Evolutionary conservation across 2,329 filamentous ascomycete species (phyloP).

Genomic region (Ophiosphaerella korrae): DNA sequence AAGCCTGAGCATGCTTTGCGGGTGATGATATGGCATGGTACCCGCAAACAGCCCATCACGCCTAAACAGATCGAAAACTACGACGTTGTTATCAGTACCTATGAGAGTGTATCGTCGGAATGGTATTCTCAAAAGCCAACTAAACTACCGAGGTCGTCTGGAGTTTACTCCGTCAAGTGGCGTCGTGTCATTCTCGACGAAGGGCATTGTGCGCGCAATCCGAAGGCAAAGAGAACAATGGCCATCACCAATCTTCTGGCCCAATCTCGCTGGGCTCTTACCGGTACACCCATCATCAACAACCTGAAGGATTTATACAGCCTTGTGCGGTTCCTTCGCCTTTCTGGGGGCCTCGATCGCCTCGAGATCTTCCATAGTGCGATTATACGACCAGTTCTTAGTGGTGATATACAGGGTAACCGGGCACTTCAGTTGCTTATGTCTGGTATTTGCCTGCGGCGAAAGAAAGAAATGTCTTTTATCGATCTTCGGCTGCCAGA

Average conservation of each 20-base stretch:
- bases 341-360: slow-evolving; percentile 76
- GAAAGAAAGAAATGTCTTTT: slow-evolving; percentile 87
- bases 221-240: slow-evolving; percentile 71
- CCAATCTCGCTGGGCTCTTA: slow-evolving; percentile 72
- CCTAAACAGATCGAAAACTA: slow-evolving; percentile 65
- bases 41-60: slow-evolving; percentile 56
- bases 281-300: slow-evolving; percentile 75
- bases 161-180: slow-evolving; percentile 71
- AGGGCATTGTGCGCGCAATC: slow-evolving; percentile 76
- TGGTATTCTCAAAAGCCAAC: slow-evolving; percentile 56
- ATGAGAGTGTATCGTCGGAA: slow-evolving; percentile 75
- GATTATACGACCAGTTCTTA: slow-evolving; percentile 70
- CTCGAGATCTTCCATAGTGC: slow-evolving; percentile 74
- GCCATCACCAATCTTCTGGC: slow-evolving; percentile 71
- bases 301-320: slow-evolving; percentile 81
- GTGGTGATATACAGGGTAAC: slow-evolving; percentile 63
- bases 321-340: slow-evolving; percentile 74
- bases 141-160: slow-evolving; percentile 31
- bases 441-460: slow-evolving; percentile 77
- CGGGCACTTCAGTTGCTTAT: slow-evolving; percentile 76
- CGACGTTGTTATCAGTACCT: slow-evolving; percentile 83
- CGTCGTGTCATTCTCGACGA: slow-evolving; percentile 62
- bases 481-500: slow-evolving; percentile 79
- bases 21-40: slow-evolving; percentile 76
- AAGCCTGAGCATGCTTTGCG: slow-evolving; percentile 65